These are phyloP conservation scores for Fusarium sterilihyphosum DNA, from an alignment of 2,329 filamentous ascomycete genomes.

Conservation along the genomic window DNA sequence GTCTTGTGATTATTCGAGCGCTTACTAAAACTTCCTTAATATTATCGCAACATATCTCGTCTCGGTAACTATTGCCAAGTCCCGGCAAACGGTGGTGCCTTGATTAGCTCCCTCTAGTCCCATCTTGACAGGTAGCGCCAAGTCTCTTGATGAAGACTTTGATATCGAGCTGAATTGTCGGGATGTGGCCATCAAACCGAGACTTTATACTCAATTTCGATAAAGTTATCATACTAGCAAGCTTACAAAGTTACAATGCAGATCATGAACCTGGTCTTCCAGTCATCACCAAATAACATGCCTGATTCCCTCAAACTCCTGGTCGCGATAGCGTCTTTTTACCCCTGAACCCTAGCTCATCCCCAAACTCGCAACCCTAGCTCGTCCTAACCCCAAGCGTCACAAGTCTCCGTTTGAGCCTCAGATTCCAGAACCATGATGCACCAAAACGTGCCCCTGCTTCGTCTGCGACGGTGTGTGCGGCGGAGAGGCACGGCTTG, in stretches of 20 bases:
- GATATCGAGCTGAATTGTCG: neutral
- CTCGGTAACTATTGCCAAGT: slow-evolving; percentile 9
- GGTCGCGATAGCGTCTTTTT: slow-evolving; percentile 17
- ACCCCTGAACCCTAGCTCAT: slow-evolving; percentile 23
- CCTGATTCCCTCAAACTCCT: neutral
- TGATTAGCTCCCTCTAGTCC: slow-evolving; percentile 11
- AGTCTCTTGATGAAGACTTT: slow-evolving; percentile 3
- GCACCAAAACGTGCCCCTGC: slow-evolving; percentile 15
- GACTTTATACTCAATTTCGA: neutral
- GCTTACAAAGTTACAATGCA: neutral
- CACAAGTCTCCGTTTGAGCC: slow-evolving; percentile 42
- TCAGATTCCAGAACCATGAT: slow-evolving; percentile 34
- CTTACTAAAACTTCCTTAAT: slow-evolving; percentile 18
- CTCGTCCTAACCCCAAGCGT: slow-evolving; percentile 35
- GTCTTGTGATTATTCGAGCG: slow-evolving; percentile 13
- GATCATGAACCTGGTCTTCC: slow-evolving; percentile 6
- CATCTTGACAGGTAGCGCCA: neutral
- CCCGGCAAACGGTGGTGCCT: slow-evolving; percentile 11
- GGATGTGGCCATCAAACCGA: neutral
- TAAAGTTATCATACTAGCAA: slow-evolving; percentile 7
- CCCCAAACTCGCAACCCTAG: slow-evolving; percentile 28
- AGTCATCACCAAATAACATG: neutral
- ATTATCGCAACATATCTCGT: neutral
- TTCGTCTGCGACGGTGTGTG: slow-evolving; percentile 14
- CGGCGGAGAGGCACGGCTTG: slow-evolving; percentile 8